Conservation (phyloP, 2,329 filamentous ascomycete species). For the Aspergillus pseudoglaucus region DNA sequence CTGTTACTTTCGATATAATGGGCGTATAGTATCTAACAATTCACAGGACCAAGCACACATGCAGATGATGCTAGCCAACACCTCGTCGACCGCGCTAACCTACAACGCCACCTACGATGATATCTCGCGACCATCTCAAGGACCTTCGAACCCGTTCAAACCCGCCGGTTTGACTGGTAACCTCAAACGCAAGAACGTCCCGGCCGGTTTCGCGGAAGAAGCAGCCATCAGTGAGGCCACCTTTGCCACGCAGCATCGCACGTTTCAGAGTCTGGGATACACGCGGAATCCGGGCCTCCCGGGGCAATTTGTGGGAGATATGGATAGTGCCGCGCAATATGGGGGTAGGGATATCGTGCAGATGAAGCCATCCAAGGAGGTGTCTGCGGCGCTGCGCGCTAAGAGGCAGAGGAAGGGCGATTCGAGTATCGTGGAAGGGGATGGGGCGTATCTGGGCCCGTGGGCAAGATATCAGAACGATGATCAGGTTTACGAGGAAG, state of each 20-base stretch:
- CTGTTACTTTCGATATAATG: neutral
- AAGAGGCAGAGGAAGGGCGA: conserved; percentile 81
- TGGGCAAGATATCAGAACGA: conserved; percentile 82
- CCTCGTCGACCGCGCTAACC: conserved; percentile 44
- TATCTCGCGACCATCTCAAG: conserved; percentile 58
- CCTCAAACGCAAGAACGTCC: conserved; percentile 70
- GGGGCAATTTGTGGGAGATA: conserved; percentile 43
- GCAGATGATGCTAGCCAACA: conserved; percentile 47
- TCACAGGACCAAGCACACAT: conserved; percentile 44
- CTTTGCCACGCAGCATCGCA: conserved; percentile 81
- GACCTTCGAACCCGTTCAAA: conserved; percentile 70
- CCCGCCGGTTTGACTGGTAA: conserved; percentile 47
- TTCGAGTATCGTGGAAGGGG: conserved; percentile 74
- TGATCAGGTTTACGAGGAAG: conserved; percentile 63
- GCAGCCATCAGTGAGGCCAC: conserved; percentile 84
- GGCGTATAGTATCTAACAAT: conserved; percentile 30
- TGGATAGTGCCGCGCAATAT: conserved; percentile 38
- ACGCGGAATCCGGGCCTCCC: conserved; percentile 43
- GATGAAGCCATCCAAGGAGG: conserved; percentile 60
- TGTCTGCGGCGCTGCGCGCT: conserved; percentile 60
- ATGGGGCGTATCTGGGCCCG: conserved; percentile 83
- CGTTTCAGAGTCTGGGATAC: conserved; percentile 61
- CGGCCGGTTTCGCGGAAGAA: conserved; percentile 83
- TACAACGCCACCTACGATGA: conserved; percentile 63
- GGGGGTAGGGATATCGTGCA: conserved; percentile 49